Evolutionary conservation across 768 basidiomycete genomes (phyloP).

Genomic region (Lentinula boryana): DNA sequence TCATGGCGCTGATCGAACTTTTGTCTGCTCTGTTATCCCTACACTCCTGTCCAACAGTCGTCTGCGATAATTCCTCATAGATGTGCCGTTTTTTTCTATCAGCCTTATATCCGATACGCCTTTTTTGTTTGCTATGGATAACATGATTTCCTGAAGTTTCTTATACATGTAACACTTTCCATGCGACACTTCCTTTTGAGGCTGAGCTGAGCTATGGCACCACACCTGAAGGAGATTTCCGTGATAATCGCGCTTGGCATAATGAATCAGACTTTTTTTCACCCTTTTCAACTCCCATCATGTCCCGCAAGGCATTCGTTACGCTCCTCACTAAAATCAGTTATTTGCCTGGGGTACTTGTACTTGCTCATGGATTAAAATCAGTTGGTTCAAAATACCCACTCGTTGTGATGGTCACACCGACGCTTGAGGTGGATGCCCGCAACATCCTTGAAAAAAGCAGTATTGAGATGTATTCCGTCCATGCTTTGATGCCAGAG

Average conservation of each 20-base stretch:
- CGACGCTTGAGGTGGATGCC: conserved; percentile 43
- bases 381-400: conserved; percentile 59
- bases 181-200: background rate
- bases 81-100: background rate
- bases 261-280: background rate
- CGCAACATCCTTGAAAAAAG: conserved; percentile 45
- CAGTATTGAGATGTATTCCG: conserved; percentile 50
- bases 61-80: conserved; percentile 25
- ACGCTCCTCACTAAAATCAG: conserved; percentile 37
- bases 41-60: conserved; percentile 19
- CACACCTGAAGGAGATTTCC: background rate
- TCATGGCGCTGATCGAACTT: background rate
- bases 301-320: conserved; percentile 34
- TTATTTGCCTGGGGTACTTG: conserved; percentile 60
- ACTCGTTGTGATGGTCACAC: conserved; percentile 74
- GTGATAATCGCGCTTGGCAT: background rate
- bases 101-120: background rate
- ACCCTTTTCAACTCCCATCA: background rate
- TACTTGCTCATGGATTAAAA: conserved; percentile 50
- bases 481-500: conserved; percentile 52
- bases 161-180: background rate
- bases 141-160: background rate
- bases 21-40: background rate
- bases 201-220: background rate
- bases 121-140: background rate